These are phyloP conservation scores for Pseudomonodictys pantanalensis DNA, from an alignment of 495 filamentous ascomycete species.

Conservation along the genomic window DNA sequence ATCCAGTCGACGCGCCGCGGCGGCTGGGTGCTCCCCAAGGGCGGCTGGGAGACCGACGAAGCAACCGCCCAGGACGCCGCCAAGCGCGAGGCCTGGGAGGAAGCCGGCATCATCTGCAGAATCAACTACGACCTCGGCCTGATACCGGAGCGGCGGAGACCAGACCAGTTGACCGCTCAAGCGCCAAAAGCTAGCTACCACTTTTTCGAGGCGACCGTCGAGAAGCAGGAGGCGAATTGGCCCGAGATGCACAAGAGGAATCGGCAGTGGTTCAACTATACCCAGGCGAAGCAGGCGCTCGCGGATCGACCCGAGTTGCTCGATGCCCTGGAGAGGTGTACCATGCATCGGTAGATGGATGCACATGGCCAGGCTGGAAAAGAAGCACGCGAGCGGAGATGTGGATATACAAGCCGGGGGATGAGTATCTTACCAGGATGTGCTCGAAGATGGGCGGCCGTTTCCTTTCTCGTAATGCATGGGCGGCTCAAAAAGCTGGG, in stretches of 20 bases:
- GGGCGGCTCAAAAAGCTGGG: constrained; percentile 20
- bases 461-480: constrained; percentile 26
- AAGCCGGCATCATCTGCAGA: constrained; percentile 83
- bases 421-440: not conserved
- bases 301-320: constrained; percentile 79
- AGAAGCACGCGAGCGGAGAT: not conserved
- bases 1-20: constrained; percentile 86
- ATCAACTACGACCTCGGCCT: constrained; percentile 79
- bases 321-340: constrained; percentile 80
- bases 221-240: constrained; percentile 80
- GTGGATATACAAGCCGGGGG: constrained; percentile 1
- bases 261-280: constrained; percentile 83
- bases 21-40: constrained; percentile 96
- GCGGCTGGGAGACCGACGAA: constrained; percentile 96
- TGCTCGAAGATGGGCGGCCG: not conserved
- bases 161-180: constrained; percentile 57
- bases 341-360: constrained; percentile 49
- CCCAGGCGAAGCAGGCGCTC: constrained; percentile 73
- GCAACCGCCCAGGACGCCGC: constrained; percentile 64
- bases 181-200: constrained; percentile 76
- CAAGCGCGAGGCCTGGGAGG: constrained; percentile 91
- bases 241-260: constrained; percentile 90
- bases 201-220: constrained; percentile 84
- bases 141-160: constrained; percentile 72
- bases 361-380: too few relatives aligned